phyloP scores from a whole-genome alignment of 2,329 filamentous ascomycete genomes.

The Aspergillus tanneri region DNA sequence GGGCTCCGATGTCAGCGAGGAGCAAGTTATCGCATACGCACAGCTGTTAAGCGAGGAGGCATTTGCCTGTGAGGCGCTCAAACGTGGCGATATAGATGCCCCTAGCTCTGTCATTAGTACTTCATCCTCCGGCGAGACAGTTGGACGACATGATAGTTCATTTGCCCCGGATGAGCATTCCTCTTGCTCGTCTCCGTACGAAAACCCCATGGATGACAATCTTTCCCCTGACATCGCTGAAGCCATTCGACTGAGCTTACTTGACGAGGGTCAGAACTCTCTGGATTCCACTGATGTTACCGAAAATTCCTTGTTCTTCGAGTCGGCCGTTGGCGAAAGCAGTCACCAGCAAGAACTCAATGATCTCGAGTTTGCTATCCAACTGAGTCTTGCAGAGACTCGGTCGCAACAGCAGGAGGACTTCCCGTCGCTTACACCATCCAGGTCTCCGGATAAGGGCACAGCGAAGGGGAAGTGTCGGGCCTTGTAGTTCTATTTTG shows the following conservation, averaged over 20 bases:
- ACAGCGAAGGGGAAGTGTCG: conserved; percentile 36
- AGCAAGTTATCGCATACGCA: conserved; percentile 63
- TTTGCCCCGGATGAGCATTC: conserved; percentile 32
- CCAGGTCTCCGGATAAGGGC: conserved; percentile 24
- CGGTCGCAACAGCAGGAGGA: conserved; percentile 47
- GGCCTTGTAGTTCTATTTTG: conserved; percentile 17
- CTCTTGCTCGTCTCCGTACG: conserved; percentile 37
- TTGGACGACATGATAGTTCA: conserved; percentile 33
- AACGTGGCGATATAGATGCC: conserved; percentile 45
- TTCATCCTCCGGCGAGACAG: conserved; percentile 38
- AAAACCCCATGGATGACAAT: conserved; percentile 47
- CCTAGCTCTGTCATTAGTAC: conserved; percentile 43
- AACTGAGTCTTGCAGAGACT: conserved; percentile 61
- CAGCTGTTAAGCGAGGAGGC: conserved; percentile 62
- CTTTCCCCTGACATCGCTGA: conserved; percentile 61
- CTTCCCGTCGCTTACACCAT: conserved; percentile 30
- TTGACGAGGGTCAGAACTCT: conserved; percentile 32
- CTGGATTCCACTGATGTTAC: conserved; percentile 16
- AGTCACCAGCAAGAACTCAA: conserved; percentile 50
- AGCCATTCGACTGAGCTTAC: conserved; percentile 57
- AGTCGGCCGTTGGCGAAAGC: conserved; percentile 29
- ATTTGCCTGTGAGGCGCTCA: conserved; percentile 50
- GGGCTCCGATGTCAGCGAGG: conserved; percentile 56
- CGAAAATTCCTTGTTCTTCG: conserved; percentile 16
- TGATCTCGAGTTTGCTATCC: conserved; percentile 62